Percentiles rank a stretch among this genome's conserved stretches.
Evolutionary conservation across 768 basidiomycete species (phyloP).

Genomic region (Boletellus ananas): DNA sequence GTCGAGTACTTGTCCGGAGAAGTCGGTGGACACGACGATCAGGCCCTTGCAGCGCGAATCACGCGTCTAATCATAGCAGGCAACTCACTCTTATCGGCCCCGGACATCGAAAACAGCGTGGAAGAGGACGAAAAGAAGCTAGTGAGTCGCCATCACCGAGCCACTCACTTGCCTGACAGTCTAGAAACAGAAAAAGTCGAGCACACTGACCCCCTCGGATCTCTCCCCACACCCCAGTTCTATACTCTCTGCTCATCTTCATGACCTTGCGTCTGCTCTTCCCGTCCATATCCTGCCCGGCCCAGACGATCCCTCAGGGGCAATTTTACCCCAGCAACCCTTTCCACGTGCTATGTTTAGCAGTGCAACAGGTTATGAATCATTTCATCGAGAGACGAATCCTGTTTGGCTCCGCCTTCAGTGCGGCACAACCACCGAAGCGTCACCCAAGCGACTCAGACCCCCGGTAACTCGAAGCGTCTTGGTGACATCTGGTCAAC

Average conservation of each 20-base stretch:
- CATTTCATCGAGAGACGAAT: slow-evolving; percentile 81
- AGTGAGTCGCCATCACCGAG: slow-evolving; percentile 37
- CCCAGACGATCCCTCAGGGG: slow-evolving; percentile 80
- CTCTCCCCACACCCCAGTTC: slow-evolving; percentile 76
- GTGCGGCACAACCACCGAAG: slow-evolving; percentile 38
- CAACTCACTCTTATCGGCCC: slow-evolving; percentile 68
- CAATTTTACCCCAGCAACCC: slow-evolving; percentile 89
- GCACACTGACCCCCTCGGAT: slow-evolving; percentile 47
- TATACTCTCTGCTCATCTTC: slow-evolving; percentile 63
- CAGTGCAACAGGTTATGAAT: slow-evolving; percentile 47
- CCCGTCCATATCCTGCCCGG: slow-evolving; percentile 91
- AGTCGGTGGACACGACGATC: slow-evolving; percentile 64
- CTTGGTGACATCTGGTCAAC: slow-evolving; percentile 88
- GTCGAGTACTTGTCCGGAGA: slow-evolving; percentile 88
- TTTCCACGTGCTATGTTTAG: slow-evolving; percentile 92
- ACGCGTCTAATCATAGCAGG: slow-evolving; percentile 87
- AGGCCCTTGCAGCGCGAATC: slow-evolving; percentile 62
- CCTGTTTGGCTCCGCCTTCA: slow-evolving; percentile 78
- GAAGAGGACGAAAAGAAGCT: slow-evolving; percentile 50
- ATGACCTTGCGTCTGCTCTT: slow-evolving; percentile 71
- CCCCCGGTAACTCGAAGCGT: slow-evolving; percentile 49
- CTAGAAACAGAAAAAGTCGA: slow-evolving; percentile 54
- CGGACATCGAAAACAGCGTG: slow-evolving; percentile 31
- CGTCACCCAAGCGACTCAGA: slow-evolving; percentile 7
- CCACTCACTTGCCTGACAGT: slow-evolving; percentile 12